These are phyloP conservation scores for Phaeodactylum tricornutum DNA, from an alignment of 108 stramenopile species.

Conservation along the genomic window DNA sequence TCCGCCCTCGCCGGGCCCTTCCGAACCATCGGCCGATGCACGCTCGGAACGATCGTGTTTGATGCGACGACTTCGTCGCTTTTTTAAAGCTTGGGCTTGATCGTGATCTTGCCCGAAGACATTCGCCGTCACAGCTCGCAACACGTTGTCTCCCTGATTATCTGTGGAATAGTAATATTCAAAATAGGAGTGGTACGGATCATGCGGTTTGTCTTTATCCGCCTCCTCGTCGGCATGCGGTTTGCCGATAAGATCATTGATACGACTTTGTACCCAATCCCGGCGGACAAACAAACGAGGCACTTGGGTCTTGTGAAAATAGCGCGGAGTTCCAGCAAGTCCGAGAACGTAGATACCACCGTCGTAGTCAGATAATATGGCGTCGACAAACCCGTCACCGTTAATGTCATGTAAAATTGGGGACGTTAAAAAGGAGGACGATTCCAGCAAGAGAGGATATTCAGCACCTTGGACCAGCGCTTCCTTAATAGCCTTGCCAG, in stretches of 20 bases:
- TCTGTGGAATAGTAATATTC: conserved; percentile 22
- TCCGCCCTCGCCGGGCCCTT: not conserved
- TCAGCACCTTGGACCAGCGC: conserved; percentile 55
- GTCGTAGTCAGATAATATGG: conserved; percentile 65
- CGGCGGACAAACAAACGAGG: conserved; percentile 59
- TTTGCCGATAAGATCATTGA: conserved; percentile 35
- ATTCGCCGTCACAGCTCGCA: conserved; percentile 53
- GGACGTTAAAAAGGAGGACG: conserved; percentile 50
- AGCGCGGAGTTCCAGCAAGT: conserved; percentile 34
- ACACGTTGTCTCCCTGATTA: conserved; percentile 20
- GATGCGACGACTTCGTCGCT: conserved; percentile 35
- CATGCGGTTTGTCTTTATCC: conserved; percentile 31
- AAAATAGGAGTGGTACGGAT: conserved; percentile 78
- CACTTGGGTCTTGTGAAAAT: conserved; percentile 47
- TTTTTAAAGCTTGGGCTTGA: conserved; percentile 27
- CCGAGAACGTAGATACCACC: conserved; percentile 62
- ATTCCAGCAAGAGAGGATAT: conserved; percentile 68
- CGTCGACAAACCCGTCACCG: conserved; percentile 66
- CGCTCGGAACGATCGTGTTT: too few species aligned
- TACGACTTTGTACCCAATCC: conserved; percentile 47
- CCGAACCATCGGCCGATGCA: conserved; percentile 22
- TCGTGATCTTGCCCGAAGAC: conserved; percentile 47
- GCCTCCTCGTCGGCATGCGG: conserved; percentile 18
- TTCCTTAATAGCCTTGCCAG: conserved; percentile 25
- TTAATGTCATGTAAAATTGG: conserved; percentile 63